phyloP scores from a whole-genome alignment of 352 stramenopile species.

The Pythium myriotylum region DNA sequence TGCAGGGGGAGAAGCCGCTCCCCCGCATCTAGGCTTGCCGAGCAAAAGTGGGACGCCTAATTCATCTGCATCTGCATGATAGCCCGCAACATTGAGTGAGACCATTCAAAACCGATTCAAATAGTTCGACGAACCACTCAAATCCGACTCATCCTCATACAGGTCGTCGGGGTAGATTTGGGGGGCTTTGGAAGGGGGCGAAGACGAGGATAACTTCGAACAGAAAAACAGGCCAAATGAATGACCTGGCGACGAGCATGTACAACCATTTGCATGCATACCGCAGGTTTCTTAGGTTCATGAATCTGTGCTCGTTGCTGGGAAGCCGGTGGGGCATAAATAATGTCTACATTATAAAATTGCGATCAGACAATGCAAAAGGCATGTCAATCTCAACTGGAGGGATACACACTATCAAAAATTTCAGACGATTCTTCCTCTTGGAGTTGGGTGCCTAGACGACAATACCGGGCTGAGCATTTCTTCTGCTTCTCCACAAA shows the following conservation, averaged over 20 bases:
- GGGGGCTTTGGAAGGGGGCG: background rate
- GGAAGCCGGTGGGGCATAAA: conserved; percentile 44
- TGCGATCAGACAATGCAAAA: background rate
- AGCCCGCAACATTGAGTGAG: too few relatives aligned
- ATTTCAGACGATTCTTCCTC: conserved; percentile 70
- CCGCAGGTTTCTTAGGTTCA: background rate
- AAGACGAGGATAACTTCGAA: background rate
- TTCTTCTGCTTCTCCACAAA: background rate
- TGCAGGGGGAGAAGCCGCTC: background rate
- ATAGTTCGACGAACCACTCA: conserved; percentile 44
- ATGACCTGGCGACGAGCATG: background rate
- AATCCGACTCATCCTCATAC: conserved; percentile 42
- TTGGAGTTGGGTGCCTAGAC: conserved; percentile 45
- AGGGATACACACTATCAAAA: conserved; percentile 62
- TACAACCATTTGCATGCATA: background rate
- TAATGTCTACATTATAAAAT: conserved; percentile 42
- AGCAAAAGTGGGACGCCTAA: background rate
- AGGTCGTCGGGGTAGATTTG: conserved; percentile 7
- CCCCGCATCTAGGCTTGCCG: background rate
- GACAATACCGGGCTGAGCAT: conserved; percentile 15
- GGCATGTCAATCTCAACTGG: background rate
- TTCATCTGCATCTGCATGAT: conserved; percentile 3
- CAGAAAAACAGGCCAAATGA: background rate
- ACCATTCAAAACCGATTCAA: too few relatives aligned
- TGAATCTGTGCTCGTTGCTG: background rate